Percentiles rank a stretch among this genome's conserved stretches.
These are phyloP conservation scores for Phytophthora melonis DNA, from an alignment of 352 stramenopile genomes.

Conservation along the genomic window DNA sequence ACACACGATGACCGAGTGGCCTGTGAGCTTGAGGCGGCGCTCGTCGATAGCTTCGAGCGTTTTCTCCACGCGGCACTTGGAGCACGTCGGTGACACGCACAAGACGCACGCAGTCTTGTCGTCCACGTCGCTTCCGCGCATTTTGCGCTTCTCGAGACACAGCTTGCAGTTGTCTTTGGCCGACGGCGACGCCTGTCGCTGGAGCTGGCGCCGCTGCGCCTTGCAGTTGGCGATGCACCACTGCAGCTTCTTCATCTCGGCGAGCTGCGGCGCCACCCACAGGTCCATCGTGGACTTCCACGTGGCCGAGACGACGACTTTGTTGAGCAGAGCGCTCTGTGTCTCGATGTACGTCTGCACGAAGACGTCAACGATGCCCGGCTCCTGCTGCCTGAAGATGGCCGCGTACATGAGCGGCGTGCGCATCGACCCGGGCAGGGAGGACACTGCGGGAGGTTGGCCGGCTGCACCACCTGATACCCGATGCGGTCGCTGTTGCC, in stretches of 20 bases:
- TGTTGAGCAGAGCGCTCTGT: constrained; percentile 26
- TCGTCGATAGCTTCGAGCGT: constrained; percentile 33
- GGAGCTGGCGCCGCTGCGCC: constrained; percentile 27
- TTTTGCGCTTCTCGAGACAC: constrained; percentile 30
- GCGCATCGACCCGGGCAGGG: constrained; percentile 35
- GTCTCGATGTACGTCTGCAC: constrained; percentile 40
- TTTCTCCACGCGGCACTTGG: constrained; percentile 32
- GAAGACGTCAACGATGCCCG: constrained; percentile 37
- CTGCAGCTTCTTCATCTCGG: constrained; percentile 44
- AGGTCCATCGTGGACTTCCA: constrained; percentile 33
- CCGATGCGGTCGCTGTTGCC: constrained; percentile 47
- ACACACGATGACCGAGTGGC: constrained; percentile 34
- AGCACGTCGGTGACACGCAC: constrained; percentile 36
- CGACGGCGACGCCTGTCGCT: constrained; percentile 29
- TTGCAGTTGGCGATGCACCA: constrained; percentile 39
- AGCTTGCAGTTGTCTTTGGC: constrained; percentile 24
- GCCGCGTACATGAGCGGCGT: constrained; percentile 32
- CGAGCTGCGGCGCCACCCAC: constrained; percentile 30
- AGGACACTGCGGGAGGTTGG: constrained; percentile 37
- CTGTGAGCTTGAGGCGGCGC: constrained; percentile 24
- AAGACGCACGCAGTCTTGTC: constrained; percentile 30
- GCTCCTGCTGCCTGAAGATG: constrained; percentile 37
- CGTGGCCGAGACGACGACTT: constrained; percentile 31
- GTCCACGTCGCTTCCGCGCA: constrained; percentile 22
- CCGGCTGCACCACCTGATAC: constrained; percentile 60